Conservation (phyloP, 2,329 filamentous ascomycete genomes). For the Epicoccum sorghinum region DNA sequence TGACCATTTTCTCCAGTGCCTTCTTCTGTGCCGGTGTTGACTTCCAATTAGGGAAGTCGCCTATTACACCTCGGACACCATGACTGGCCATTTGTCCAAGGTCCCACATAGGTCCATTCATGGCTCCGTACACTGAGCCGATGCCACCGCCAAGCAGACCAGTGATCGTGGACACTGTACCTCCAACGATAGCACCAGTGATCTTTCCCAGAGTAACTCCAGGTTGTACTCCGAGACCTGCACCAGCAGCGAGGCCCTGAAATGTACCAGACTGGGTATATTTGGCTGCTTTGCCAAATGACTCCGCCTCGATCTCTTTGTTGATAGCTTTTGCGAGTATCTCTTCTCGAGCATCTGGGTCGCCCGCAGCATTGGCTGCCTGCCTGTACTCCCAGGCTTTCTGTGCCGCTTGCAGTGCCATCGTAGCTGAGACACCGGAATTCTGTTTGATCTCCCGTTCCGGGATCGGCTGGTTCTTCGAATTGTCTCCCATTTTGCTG, state of each 20-base stretch:
- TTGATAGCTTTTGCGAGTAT: slow-evolving; percentile 49
- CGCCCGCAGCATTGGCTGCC: slow-evolving; percentile 48
- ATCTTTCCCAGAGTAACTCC: slow-evolving; percentile 45
- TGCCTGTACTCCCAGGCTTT: slow-evolving; percentile 50
- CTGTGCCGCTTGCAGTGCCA: slow-evolving; percentile 46
- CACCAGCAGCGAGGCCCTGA: slow-evolving; percentile 48
- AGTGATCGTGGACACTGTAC: slow-evolving; percentile 40
- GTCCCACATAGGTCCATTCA: slow-evolving; percentile 45
- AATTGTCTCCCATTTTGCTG: slow-evolving; percentile 18
- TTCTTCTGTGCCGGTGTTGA: slow-evolving; percentile 43
- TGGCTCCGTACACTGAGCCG: slow-evolving; percentile 45
- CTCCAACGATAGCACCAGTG: slow-evolving; percentile 45
- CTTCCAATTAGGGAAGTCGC: slow-evolving; percentile 46
- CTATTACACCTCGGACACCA: slow-evolving; percentile 40
- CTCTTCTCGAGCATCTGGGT: slow-evolving; percentile 47
- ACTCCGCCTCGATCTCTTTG: slow-evolving; percentile 50
- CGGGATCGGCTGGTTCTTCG: slow-evolving; percentile 30
- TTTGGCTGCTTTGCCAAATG: slow-evolving; percentile 50
- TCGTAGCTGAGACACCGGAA: slow-evolving; percentile 45
- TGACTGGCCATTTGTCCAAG: slow-evolving; percentile 46
- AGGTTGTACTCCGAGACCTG: slow-evolving; percentile 45
- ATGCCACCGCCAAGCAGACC: slow-evolving; percentile 45
- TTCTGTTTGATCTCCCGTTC: slow-evolving; percentile 49
- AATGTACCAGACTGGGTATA: slow-evolving; percentile 49
- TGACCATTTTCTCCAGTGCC: slow-evolving; percentile 47